Conservation (phyloP, 345 rosid genomes). For the Populus nigra region DNA sequence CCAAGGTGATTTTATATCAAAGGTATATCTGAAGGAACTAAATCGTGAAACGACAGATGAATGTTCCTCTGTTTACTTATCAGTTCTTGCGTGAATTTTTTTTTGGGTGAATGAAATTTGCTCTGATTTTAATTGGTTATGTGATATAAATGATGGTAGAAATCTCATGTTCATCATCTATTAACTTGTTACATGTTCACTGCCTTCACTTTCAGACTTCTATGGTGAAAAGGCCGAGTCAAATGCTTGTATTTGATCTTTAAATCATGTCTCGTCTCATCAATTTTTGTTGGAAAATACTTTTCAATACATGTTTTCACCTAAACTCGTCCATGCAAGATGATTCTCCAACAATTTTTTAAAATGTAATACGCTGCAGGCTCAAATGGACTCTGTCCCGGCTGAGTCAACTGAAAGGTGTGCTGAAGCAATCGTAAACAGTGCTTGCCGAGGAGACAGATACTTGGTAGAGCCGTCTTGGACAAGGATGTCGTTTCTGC, state of each 20-base stretch:
- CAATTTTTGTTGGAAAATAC: not conserved
- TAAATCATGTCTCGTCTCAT: too few species aligned
- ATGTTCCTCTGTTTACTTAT: not conserved
- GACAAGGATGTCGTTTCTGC: not conserved
- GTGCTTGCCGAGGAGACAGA: conserved; percentile 20
- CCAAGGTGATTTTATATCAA: conserved; percentile 21
- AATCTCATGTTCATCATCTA: too few species aligned
- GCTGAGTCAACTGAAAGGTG: not conserved
- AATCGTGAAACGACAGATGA: conserved; percentile 13
- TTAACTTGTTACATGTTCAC: too few species aligned
- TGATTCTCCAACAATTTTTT: not conserved
- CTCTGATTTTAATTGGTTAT: not conserved
- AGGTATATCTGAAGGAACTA: not conserved
- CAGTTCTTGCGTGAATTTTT: not conserved
- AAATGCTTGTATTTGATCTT: too few species aligned
- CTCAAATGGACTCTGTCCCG: not conserved
- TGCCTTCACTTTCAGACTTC: too few species aligned
- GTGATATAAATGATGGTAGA: not conserved
- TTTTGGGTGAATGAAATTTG: too few species aligned
- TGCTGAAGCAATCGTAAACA: conserved; percentile 17
- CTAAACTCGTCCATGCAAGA: not conserved
- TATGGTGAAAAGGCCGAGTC: too few species aligned
- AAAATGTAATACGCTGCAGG: not conserved
- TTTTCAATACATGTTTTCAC: not conserved
- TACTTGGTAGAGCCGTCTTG: conserved; percentile 12